These are phyloP conservation scores for Lactuca sativa DNA, from an alignment of 129 eudicot species.

Conservation along the genomic window DNA sequence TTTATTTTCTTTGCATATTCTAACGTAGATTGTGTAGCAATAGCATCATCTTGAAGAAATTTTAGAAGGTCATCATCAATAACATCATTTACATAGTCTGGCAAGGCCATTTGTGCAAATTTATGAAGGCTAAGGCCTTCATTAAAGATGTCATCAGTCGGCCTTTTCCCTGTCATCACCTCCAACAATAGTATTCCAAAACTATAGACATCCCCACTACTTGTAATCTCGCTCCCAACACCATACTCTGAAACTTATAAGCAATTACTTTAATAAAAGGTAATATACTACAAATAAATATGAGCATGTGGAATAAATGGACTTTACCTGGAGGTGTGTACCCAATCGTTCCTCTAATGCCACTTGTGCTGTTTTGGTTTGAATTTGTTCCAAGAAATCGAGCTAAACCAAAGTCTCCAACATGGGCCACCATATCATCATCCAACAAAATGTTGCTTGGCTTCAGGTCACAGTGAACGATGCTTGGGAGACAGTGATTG, in stretches of 20 bases:
- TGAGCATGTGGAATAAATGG: neutral
- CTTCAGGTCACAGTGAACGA: constrained; percentile 30
- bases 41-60: constrained; percentile 9
- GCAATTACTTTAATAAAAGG: neutral
- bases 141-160: constrained; percentile 23
- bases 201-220: constrained; percentile 44
- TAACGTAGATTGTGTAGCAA: neutral
- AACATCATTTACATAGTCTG: constrained; percentile 23
- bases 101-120: constrained; percentile 14
- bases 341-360: constrained; percentile 42
- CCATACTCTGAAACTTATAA: constrained; percentile 40
- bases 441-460: constrained; percentile 33
- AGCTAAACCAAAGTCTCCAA: constrained; percentile 34
- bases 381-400: constrained; percentile 15
- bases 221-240: constrained; percentile 35
- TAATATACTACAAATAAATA: neutral
- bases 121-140: constrained; percentile 28
- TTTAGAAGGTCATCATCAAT: constrained; percentile 23
- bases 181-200: constrained; percentile 39
- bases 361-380: constrained; percentile 23
- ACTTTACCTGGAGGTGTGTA: constrained; percentile 42
- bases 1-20: constrained; percentile 3
- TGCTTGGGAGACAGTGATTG: constrained; percentile 20
- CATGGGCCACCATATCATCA: constrained; percentile 25
- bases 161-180: constrained; percentile 40